Evolutionary conservation across 1,284 basidiomycete species (phyloP), one percentile per base, ranked within the genome.

Genomic region (Sphaerobolus stellatus): DNA sequence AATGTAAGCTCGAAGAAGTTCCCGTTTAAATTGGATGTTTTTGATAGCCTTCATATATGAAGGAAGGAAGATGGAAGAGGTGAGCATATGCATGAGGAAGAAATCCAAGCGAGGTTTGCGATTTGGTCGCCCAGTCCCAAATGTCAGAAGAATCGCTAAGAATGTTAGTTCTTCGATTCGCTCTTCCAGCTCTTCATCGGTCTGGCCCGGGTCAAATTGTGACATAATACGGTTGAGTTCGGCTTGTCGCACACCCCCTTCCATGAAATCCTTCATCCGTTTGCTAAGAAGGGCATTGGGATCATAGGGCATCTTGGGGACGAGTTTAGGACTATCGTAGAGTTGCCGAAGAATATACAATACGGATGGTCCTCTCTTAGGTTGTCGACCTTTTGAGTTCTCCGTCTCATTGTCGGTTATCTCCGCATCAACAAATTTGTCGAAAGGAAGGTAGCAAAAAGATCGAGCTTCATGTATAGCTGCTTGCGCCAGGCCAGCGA

Each of bases 31-130:
- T 36, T 65, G 65, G 14, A 43, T 52, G 25, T 66, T 71, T 46
- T 70, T 65, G 27, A 83, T 61, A 4, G 68, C 64, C 2, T 56
- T 52, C 18, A 83, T 61, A 53, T 81, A 70, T 1, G 80, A 73
- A 13, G 78, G 77, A 13, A 89, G 59, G 71, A 88, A 86, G 20
- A 86, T 63, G 4, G 82, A 77, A 14, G 80, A 80, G 4, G 81
- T 88, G 48, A 88, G 71, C 25, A 82, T 59, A 67, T 89, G 87
- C 84, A 87, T 84, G 59, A 89, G 68, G 78, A 86, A 85, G 71
- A 88, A 88, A 65, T 88, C 86, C 29, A 86, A 68, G 11, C 83
- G 74, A 2, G 78, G 75, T 56, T 76, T 74, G 44, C 75, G 69
- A 0, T 79, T 82, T 40, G 67, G 71, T 53, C 74, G 73, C 9